Evolutionary conservation across 2,329 filamentous ascomycete species (phyloP).

Genomic region (Fusarium bactridioides): DNA sequence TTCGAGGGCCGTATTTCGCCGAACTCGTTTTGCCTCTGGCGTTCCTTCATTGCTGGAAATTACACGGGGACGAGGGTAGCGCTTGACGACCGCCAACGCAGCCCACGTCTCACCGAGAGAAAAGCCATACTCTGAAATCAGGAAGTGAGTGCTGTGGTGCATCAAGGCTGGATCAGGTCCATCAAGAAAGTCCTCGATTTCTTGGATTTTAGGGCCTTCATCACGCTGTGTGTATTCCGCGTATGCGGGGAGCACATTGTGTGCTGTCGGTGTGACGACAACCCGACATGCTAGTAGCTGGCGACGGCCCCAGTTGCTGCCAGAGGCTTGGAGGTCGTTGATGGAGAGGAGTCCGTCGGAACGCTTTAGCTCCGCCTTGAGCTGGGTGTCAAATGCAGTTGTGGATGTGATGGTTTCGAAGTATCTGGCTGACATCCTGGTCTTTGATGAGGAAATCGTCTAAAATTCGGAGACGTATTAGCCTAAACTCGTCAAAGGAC

Average conservation of each 20-base stretch:
- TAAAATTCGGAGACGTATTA: rapidly evolving
- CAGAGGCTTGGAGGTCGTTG: not conserved
- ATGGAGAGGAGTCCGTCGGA: not conserved
- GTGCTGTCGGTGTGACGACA: not conserved
- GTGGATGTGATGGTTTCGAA: not conserved
- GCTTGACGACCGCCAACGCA: not conserved
- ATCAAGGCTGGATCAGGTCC: rapidly evolving
- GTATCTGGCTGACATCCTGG: not conserved
- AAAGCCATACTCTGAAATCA: not conserved
- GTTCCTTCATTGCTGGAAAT: no score
- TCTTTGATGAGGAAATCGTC: not conserved
- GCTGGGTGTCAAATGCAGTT: no score
- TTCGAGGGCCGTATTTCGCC: rapidly evolving
- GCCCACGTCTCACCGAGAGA: not conserved
- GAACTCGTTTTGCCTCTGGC: not conserved
- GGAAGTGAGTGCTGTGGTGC: not conserved
- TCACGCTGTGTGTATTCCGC: rapidly evolving
- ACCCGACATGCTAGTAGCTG: not conserved
- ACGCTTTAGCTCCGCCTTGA: not conserved
- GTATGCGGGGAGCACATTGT: not conserved
- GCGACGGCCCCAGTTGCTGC: not conserved
- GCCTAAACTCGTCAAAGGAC: not conserved
- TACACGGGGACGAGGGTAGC: no score
- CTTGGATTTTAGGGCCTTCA: rapidly evolving
- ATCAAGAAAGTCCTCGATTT: rapidly evolving